Conservation (phyloP, 1,284 basidiomycete species). For the Sporisorium scitamineum region DNA sequence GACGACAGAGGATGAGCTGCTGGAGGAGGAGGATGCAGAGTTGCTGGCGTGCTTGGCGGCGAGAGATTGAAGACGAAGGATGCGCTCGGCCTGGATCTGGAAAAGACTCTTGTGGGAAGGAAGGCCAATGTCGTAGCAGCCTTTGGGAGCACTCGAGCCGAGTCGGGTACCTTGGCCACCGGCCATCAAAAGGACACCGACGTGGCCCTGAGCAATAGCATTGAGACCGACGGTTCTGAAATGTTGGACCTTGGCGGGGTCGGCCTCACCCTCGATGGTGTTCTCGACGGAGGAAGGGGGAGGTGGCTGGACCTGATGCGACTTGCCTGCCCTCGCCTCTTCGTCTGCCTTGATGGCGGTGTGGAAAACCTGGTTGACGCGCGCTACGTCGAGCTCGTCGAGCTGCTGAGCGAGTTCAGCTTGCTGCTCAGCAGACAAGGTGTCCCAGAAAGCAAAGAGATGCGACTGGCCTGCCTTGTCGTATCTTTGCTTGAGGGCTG, state of each 20-base stretch:
- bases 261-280: constrained; percentile 56
- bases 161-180: constrained; percentile 97
- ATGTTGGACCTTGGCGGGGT: constrained; percentile 72
- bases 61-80: constrained; percentile 82
- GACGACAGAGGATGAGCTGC: constrained; percentile 71
- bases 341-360: constrained; percentile 81
- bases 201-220: constrained; percentile 83
- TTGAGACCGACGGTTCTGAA: constrained; percentile 77
- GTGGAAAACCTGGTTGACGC: constrained; percentile 88
- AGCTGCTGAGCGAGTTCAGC: constrained; percentile 80
- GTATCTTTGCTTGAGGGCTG: constrained; percentile 51
- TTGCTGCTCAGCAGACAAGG: constrained; percentile 78
- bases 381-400: constrained; percentile 83
- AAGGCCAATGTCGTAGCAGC: constrained; percentile 96
- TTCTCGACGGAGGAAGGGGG: constrained; percentile 52
- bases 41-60: constrained; percentile 73
- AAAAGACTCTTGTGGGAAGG: constrained; percentile 94
- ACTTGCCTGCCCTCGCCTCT: constrained; percentile 71
- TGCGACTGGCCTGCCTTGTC: constrained; percentile 86
- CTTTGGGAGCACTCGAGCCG: constrained; percentile 92
- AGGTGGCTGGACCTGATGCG: constrained; percentile 65
- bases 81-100: constrained; percentile 95
- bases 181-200: constrained; percentile 95
- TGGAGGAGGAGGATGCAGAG: constrained; percentile 71
- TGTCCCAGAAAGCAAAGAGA: constrained; percentile 86